Evolutionary conservation across 2,329 filamentous ascomycete genomes (phyloP).

Genomic region (Colletotrichum trifolii): DNA sequence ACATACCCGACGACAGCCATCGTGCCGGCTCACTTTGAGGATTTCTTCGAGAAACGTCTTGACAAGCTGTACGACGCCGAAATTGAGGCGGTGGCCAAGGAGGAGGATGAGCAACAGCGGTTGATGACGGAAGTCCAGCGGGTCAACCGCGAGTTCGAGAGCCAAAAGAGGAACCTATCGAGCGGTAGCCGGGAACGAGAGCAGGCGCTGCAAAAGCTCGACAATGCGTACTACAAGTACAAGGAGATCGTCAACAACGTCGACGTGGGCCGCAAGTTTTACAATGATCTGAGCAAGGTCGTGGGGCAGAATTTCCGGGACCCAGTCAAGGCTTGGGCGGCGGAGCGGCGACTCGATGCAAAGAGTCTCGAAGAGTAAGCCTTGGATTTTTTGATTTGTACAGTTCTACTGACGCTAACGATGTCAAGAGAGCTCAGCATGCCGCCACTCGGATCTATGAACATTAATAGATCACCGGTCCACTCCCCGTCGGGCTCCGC

Average conservation of each 20-base stretch:
- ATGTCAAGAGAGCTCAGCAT: constrained; percentile 60
- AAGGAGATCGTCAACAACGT: constrained; percentile 95
- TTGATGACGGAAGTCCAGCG: constrained; percentile 76
- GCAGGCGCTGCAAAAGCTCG: constrained; percentile 84
- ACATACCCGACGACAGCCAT: constrained; percentile 87
- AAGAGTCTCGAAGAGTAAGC: constrained; percentile 79
- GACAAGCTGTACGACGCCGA: constrained; percentile 82
- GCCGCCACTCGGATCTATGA: constrained; percentile 60
- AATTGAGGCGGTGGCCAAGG: constrained; percentile 74
- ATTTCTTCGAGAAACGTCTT: constrained; percentile 86
- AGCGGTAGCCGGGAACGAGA: constrained; percentile 79
- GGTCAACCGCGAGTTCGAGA: constrained; percentile 82
- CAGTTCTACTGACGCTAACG: constrained; percentile 14
- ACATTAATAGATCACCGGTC: constrained; percentile 46
- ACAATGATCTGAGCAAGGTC: constrained; percentile 93
- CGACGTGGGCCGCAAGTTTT: constrained; percentile 93
- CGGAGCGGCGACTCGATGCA: constrained; percentile 84
- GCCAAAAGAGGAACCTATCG: constrained; percentile 75
- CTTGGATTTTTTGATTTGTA: constrained; percentile 24
- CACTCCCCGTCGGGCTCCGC: constrained; percentile 37
- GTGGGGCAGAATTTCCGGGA: constrained; percentile 84
- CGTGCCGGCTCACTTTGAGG: constrained; percentile 90
- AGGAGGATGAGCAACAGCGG: constrained; percentile 80
- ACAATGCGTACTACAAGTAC: constrained; percentile 94
- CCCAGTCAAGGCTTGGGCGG: constrained; percentile 79